Conservation (phyloP, 768 basidiomycete species). For the Lactarius hengduanensis region DNA sequence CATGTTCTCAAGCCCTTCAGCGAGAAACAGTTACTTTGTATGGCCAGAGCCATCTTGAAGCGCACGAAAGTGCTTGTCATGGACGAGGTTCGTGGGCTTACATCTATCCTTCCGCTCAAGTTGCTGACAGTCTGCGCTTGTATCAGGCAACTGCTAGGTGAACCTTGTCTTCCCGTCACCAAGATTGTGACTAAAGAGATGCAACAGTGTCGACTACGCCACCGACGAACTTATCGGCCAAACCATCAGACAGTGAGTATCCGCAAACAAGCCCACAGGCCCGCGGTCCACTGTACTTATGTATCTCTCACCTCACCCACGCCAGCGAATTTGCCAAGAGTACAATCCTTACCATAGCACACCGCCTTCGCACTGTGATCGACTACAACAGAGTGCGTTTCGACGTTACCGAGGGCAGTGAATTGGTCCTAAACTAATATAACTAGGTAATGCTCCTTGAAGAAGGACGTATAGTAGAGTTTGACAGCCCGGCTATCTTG, state of each 20-base stretch:
- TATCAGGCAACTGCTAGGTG: slow-evolving; percentile 67
- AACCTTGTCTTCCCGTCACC: not conserved
- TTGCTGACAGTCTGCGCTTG: slow-evolving; percentile 2
- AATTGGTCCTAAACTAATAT: slow-evolving; percentile 15
- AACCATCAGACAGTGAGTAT: slow-evolving; percentile 71
- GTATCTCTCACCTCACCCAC: not conserved
- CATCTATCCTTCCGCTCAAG: not conserved
- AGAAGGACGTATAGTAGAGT: slow-evolving; percentile 75
- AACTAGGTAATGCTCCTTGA: slow-evolving; percentile 72
- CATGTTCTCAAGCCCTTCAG: slow-evolving; percentile 34
- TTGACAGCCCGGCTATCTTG: slow-evolving; percentile 59
- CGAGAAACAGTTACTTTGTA: slow-evolving; percentile 84
- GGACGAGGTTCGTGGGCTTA: slow-evolving; percentile 59
- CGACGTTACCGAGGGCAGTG: not conserved
- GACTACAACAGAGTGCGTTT: slow-evolving; percentile 74
- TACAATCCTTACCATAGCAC: slow-evolving; percentile 82
- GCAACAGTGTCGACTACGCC: slow-evolving; percentile 69
- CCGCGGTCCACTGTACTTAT: not conserved
- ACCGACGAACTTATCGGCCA: slow-evolving; percentile 85
- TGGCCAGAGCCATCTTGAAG: slow-evolving; percentile 84
- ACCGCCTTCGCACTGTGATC: slow-evolving; percentile 74
- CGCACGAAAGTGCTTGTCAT: slow-evolving; percentile 75
- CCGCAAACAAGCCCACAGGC: not conserved
- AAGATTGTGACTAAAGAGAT: not conserved
- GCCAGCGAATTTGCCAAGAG: slow-evolving; percentile 72